Evolutionary conservation across 306 rosid species (phyloP), one percentile per base, ranked within the genome.

Genomic region (Senna tora): DNA sequence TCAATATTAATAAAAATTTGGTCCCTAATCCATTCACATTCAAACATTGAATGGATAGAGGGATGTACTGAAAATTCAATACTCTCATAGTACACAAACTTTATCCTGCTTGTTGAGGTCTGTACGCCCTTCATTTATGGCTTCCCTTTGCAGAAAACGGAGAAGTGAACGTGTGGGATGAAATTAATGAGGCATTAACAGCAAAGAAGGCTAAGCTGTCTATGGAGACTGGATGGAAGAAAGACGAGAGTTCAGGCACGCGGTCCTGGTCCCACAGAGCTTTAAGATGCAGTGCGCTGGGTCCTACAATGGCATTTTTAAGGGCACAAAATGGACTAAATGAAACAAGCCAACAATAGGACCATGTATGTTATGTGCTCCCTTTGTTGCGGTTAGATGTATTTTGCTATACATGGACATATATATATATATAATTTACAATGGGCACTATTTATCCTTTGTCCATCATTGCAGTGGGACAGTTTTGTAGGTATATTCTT

Each of bases 211-310:
- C 85, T 10, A 79, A 85, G 75, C 90, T 91, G 69, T 79, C 87
- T n/a, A 73, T 59, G 71, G 81, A 70, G 39, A 73, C 81, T 65
- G 82, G 81, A 62, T 89, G 95, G 95, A 75, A 59, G 52, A 77
- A 72, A 69, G 85, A 65, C 61, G 89, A 80, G 60, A 79, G 72
- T 65, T 80, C 95, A 71, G 79, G 82, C 74, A 71, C 81, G 32
- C 76, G 81, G n/a, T 67, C 88, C 49, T 86, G 96, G 95, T 83
- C 92, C 16, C 20, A 67, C 28, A 87, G 92, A 74, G 89, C 86
- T 56, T 59, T 88, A 74, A 88, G 96, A 75, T 82, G 96, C 83
- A 85, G 97, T 32, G 96, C 97, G 25, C 76, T 95, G 70, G 97
- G 96, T 81, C 99, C 95, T 36, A 85, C 89, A 50, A 82, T 95